Percentiles rank a stretch among this genome's conserved stretches.
phyloP scores from a whole-genome alignment of 2,329 filamentous ascomycete species.

The Drechslerella dactyloides region DNA sequence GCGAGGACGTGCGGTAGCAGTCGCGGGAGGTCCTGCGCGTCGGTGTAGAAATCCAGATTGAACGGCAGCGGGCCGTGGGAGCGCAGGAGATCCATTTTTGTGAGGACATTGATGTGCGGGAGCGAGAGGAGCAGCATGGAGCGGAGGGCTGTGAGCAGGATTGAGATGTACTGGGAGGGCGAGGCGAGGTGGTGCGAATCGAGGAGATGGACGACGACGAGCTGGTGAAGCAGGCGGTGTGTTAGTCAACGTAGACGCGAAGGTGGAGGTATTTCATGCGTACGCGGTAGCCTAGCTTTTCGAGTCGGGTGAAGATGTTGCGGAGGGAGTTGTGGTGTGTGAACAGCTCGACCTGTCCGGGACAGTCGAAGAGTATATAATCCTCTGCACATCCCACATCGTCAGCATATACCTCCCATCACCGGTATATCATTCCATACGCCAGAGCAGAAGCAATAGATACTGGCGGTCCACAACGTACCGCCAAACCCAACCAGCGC shows the following conservation, averaged over 20 bases:
- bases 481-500: constrained; percentile 76
- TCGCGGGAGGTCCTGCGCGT: constrained; percentile 89
- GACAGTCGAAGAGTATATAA: constrained; percentile 94
- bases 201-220: constrained; percentile 90
- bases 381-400: constrained; percentile 66
- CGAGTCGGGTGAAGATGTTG: constrained; percentile 87
- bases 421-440: not conserved
- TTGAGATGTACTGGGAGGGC: constrained; percentile 92
- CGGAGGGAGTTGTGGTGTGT: constrained; percentile 91
- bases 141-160: constrained; percentile 86
- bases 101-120: constrained; percentile 92
- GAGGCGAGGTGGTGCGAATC: constrained; percentile 93
- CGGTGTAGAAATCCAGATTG: constrained; percentile 96
- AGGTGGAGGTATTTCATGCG: constrained; percentile 57
- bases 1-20: constrained; percentile 76
- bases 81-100: constrained; percentile 93
- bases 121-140: constrained; percentile 99
- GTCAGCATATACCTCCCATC: constrained; percentile 1
- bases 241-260: constrained; percentile 4
- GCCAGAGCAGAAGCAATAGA: not conserved
- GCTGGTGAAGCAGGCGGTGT: constrained; percentile 66
- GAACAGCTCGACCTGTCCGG: constrained; percentile 95
- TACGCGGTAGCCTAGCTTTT: constrained; percentile 92
- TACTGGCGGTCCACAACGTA: constrained; percentile 55
- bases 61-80: constrained; percentile 79